Percentiles rank a stretch among this genome's conserved stretches.
Evolutionary conservation across 805 yeast genomes (phyloP).

Genomic region (Metschnikowia santaceciliae): DNA sequence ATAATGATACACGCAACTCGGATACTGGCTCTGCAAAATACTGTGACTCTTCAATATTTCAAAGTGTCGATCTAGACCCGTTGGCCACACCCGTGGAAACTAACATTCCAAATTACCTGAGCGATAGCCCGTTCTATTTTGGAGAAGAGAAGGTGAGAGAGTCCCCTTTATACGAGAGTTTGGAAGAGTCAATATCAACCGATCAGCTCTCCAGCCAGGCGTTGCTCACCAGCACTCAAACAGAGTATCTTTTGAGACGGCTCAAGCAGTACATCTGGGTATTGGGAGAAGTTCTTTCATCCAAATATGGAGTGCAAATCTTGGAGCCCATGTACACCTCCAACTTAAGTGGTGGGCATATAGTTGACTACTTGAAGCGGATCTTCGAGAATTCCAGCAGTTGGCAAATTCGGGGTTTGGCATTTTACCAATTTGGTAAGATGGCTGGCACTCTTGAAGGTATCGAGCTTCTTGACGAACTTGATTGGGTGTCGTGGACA

Average conservation of each 20-base stretch:
- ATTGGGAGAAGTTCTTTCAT: slow-evolving; percentile 75
- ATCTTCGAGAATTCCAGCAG: slow-evolving; percentile 29
- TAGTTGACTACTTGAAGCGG: slow-evolving; percentile 46
- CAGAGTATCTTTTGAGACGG: slow-evolving; percentile 23
- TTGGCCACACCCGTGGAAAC: neutral
- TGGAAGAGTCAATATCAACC: neutral
- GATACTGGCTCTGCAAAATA: neutral
- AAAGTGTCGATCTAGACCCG: neutral
- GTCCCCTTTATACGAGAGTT: neutral
- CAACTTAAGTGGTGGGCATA: slow-evolving; percentile 22
- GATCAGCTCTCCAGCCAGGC: slow-evolving; percentile 12
- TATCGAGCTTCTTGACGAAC: slow-evolving; percentile 76
- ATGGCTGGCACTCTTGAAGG: slow-evolving; percentile 74
- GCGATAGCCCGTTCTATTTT: neutral
- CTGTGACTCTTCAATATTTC: neutral
- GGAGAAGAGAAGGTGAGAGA: slow-evolving; percentile 2
- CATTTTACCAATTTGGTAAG: slow-evolving; percentile 74
- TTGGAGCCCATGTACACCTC: slow-evolving; percentile 30
- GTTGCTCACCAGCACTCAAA: neutral
- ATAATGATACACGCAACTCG: slow-evolving; percentile 1
- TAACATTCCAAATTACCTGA: slow-evolving; percentile 1
- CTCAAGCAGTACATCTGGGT: slow-evolving; percentile 84
- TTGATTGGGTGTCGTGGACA: slow-evolving; percentile 52
- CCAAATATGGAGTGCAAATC: slow-evolving; percentile 58
- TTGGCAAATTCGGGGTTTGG: slow-evolving; percentile 68